These are phyloP conservation scores for Galerina sulciceps DNA, from an alignment of 768 basidiomycete genomes.

Conservation along the genomic window DNA sequence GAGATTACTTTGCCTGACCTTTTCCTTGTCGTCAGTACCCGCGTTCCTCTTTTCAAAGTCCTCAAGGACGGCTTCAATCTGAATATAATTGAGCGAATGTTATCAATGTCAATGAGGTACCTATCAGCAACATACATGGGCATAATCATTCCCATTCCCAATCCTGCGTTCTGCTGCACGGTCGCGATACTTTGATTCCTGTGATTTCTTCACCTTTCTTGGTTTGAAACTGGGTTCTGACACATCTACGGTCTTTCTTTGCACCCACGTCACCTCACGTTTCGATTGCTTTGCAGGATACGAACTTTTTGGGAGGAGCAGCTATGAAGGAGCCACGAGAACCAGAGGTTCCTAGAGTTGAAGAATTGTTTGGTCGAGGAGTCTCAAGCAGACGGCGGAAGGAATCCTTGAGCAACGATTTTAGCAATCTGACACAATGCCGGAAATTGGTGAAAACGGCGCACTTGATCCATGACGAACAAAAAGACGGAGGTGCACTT, in stretches of 20 bases:
- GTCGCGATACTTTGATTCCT: conserved; percentile 66
- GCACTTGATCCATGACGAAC: conserved; percentile 38
- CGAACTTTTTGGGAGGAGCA: conserved; percentile 34
- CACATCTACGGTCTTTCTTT: conserved; percentile 52
- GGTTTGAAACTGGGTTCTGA: conserved; percentile 79
- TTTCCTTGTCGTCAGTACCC: conserved; percentile 58
- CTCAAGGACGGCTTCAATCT: conserved; percentile 83
- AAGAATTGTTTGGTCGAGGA: conserved; percentile 24
- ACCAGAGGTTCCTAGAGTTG: conserved; percentile 22
- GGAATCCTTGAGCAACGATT: conserved; percentile 47
- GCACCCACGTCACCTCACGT: conserved; percentile 19
- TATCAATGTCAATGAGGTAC: background rate
- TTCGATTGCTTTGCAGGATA: conserved; percentile 2
- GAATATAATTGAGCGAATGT: background rate
- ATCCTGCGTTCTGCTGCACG: conserved; percentile 74
- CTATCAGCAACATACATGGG: conserved; percentile 48
- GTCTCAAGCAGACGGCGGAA: conserved; percentile 56
- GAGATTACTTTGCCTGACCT: conserved; percentile 43
- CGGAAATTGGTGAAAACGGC: background rate
- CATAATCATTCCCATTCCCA: conserved; percentile 74
- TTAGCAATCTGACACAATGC: background rate
- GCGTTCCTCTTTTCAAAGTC: conserved; percentile 76
- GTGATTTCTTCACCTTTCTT: conserved; percentile 70
- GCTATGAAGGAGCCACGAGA: conserved; percentile 37
- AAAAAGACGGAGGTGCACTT: background rate